Conservation (phyloP, 2,329 filamentous ascomycete species). For the Nigrospora sphaerica region DNA sequence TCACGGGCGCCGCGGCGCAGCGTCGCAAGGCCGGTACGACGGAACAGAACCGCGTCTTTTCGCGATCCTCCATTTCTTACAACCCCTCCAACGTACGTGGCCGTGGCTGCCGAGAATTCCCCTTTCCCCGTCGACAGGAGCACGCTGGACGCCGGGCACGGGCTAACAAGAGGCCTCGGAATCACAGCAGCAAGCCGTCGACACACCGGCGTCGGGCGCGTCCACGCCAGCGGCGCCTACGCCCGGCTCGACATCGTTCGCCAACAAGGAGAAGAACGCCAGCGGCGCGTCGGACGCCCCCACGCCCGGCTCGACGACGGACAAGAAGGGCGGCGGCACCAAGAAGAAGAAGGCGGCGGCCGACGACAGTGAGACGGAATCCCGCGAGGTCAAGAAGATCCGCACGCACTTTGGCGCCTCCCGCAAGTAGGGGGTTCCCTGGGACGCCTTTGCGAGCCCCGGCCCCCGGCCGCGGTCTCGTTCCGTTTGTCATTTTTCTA, state of each 20-base stretch:
- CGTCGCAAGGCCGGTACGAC: conserved; percentile 57
- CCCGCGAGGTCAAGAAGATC: conserved; percentile 44
- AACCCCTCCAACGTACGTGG: conserved; percentile 33
- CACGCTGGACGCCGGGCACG: no score
- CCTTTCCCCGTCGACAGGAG: background rate
- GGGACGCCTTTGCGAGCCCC: background rate
- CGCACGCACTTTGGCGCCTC: conserved; percentile 51
- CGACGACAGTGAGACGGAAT: conserved; percentile 54
- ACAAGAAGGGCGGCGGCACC: conserved; percentile 28
- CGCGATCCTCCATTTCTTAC: conserved; percentile 56
- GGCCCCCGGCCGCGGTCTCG: background rate
- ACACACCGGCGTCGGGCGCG: conserved; percentile 33
- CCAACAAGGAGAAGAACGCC: conserved; percentile 30
- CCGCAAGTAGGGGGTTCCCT: conserved; percentile 32
- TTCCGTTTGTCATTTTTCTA: no score
- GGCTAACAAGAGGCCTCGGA: background rate
- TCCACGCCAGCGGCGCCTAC: conserved; percentile 44
- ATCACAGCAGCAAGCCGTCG: conserved; percentile 28
- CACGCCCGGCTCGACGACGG: conserved; percentile 47
- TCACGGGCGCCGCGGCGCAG: conserved; percentile 53
- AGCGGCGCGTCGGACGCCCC: conserved; percentile 39
- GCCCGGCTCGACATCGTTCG: conserved; percentile 46
- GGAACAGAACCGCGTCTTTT: conserved; percentile 71
- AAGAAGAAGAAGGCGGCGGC: conserved; percentile 49
- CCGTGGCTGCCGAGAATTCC: background rate